phyloP scores from a whole-genome alignment of 805 yeast species.

The Sugiyamaella boreocaroliniensis region DNA sequence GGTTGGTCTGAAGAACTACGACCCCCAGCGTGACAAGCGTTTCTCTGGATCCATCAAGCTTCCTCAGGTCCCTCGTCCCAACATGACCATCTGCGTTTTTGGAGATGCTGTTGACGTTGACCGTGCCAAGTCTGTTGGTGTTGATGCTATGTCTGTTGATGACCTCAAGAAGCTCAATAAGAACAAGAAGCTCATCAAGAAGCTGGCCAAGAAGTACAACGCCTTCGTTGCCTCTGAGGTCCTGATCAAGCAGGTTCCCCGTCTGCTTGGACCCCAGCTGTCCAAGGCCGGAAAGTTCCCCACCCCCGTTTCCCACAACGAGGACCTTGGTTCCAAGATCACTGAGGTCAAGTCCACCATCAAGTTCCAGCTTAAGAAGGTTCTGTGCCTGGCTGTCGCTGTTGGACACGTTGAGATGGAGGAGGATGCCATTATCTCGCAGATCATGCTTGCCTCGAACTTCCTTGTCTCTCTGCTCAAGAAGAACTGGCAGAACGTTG shows the following conservation, averaged over 20 bases:
- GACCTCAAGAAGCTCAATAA: slow-evolving; percentile 99
- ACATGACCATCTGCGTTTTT: slow-evolving; percentile 99
- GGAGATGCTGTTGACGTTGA: slow-evolving; percentile 99
- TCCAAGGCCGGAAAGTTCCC: slow-evolving; percentile 99
- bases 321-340: slow-evolving; percentile 93
- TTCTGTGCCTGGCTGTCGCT: slow-evolving; percentile 98
- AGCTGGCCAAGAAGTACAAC: slow-evolving; percentile 99
- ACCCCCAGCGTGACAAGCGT: slow-evolving; percentile 99
- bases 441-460: slow-evolving; percentile 97
- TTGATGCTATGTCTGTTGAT: slow-evolving; percentile 99
- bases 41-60: slow-evolving; percentile 99
- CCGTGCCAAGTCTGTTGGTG: slow-evolving; percentile 99
- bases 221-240: slow-evolving; percentile 99
- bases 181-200: slow-evolving; percentile 99
- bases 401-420: slow-evolving; percentile 99
- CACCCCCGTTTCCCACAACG: slow-evolving; percentile 99
- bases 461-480: slow-evolving; percentile 97
- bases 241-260: slow-evolving; percentile 99
- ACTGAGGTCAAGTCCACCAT: slow-evolving; percentile 98
- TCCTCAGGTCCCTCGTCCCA: slow-evolving; percentile 99
- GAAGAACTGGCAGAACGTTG: slow-evolving; percentile 99
- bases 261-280: slow-evolving; percentile 99
- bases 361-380: slow-evolving; percentile 99
- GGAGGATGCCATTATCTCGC: slow-evolving; percentile 92
- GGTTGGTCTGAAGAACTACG: slow-evolving; percentile 99